Evolutionary conservation across 2,329 filamentous ascomycete species (phyloP).

Genomic region (Ophiosphaerella korrae): DNA sequence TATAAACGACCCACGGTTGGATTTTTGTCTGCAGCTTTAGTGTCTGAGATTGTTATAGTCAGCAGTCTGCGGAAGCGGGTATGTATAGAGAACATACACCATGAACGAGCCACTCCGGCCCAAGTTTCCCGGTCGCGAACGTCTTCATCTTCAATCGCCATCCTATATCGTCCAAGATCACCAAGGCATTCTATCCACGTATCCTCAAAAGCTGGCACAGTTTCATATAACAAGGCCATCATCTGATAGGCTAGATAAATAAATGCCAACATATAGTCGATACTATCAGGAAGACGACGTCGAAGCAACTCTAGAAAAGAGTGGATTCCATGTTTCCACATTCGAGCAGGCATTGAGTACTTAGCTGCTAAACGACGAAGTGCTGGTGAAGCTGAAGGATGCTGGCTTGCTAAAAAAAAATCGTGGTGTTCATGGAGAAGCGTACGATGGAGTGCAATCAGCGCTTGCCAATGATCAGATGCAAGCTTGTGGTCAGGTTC

Average conservation of each 20-base stretch:
- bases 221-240: conserved; percentile 86
- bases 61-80: neutral
- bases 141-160: conserved; percentile 89
- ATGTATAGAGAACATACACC: conserved; percentile 62
- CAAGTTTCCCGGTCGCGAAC: conserved; percentile 77
- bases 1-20: conserved; percentile 80
- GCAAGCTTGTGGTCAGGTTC: conserved; percentile 51
- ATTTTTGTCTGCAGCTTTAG: conserved; percentile 75
- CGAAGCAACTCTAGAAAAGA: conserved; percentile 73
- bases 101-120: conserved; percentile 78
- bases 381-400: conserved; percentile 72
- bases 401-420: conserved; percentile 80
- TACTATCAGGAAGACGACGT: conserved; percentile 72
- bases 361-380: conserved; percentile 74
- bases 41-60: conserved; percentile 34
- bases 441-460: conserved; percentile 82
- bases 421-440: conserved; percentile 72
- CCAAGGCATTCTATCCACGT: conserved; percentile 95
- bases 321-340: conserved; percentile 95
- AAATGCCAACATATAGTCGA: conserved; percentile 90
- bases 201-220: conserved; percentile 78
- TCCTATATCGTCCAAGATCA: conserved; percentile 81
- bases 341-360: conserved; percentile 88
- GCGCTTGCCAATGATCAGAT: conserved; percentile 79
- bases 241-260: conserved; percentile 89